Base-by-base conservation (phyloP, 768 basidiomycete genomes). In the Galerina sulciceps region DNA sequence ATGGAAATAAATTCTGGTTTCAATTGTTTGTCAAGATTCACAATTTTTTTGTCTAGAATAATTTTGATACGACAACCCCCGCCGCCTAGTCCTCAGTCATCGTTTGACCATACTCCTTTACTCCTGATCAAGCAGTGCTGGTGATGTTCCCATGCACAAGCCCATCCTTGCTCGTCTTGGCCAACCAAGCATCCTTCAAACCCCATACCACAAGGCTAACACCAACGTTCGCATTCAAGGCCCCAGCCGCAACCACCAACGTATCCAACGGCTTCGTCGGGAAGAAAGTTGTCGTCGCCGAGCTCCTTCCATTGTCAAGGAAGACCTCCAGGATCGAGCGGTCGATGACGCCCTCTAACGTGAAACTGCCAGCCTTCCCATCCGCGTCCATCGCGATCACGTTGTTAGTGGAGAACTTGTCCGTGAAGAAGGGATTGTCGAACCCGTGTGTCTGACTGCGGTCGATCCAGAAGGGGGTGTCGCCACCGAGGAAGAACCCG, bases 361-460 rank as follows among this genome's bases (percentile, higher is more conserved):
- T 51, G 13, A 51, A 51, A 8, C 6, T 40, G 11, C 49, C 49
- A 26, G 49, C 22, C 20, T 31, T 31, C 26, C 26, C 26, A 31
- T 31, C 26, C 26, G 2, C 26, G 8, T 31, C 26, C 26, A 23
- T 18, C 11, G 48, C 35, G 22, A 51, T 40, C 11, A 38, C 36
- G 23, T 51, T 51, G 22, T 22, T 51, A 40, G 36, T 23, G 5
- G 49, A 51, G 5, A 51, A 51, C 14, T 51, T 51, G 23, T 51
- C 49, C 11, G 49, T 51, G 15, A 51, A 51, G 49, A 51, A 51
- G 5, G 49, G 49, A 10, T 51, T 51, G 20, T 51, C 49, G 23
- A 51, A 51, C 22, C 49, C 49, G 9, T 23, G 37, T 38, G 37
- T 51, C 37, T 26, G 22, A 11, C 49, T 38, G 3, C 49, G 49